Evolutionary conservation across 208 protist genomes (phyloP), one percentile per base, ranked within the genome.

Genomic region (Leishmania tropica): DNA sequence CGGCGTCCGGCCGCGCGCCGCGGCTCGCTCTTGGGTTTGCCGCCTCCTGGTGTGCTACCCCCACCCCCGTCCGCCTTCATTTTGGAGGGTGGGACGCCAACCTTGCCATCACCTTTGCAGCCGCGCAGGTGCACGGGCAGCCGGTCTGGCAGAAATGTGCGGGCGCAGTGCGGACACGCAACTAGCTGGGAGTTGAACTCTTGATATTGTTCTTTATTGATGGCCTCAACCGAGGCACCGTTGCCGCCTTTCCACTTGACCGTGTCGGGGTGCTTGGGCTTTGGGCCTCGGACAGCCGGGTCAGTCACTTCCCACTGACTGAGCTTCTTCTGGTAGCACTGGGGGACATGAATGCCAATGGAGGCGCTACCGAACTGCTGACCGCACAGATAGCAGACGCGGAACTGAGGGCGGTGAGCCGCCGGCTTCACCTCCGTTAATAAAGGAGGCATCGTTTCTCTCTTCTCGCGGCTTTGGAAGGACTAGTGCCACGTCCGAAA

Each of bases 91-190:
- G 76, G 54, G 24, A 35, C 51, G 1, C 10, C 19, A n/a, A n/a
- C 60, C 42, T 71, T 76, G 51, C 75, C 81, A 31, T 81, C 64
- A 56, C 86, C 86, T 81, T 94, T 96, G 87, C 97, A 99, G 54
- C 89, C 88, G 21, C 94, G 90, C 67, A 96, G 78, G 83, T 99
- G 97, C 56, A 99, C 91, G 2, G 86, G 83, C 45, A 99, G 94
- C n/a, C 95, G 87, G 76, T 98, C 95, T 17, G 97, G 96, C 64
- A 96, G 86, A 73, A 99, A 99, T n/a, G 89, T 97, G 67, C 97
- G 88, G 19, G 83, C 89, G 85, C 97, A 99, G 77, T 94, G 89
- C 2, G 88, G 87, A 86, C 96, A 98, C 15, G 93, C 86, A 3
- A 93, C 88, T n/a, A 98, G 83, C 77, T 97, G 96, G 15, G 86